These are phyloP conservation scores for Trametes gibbosa DNA, from an alignment of 768 basidiomycete genomes.

Conservation along the genomic window DNA sequence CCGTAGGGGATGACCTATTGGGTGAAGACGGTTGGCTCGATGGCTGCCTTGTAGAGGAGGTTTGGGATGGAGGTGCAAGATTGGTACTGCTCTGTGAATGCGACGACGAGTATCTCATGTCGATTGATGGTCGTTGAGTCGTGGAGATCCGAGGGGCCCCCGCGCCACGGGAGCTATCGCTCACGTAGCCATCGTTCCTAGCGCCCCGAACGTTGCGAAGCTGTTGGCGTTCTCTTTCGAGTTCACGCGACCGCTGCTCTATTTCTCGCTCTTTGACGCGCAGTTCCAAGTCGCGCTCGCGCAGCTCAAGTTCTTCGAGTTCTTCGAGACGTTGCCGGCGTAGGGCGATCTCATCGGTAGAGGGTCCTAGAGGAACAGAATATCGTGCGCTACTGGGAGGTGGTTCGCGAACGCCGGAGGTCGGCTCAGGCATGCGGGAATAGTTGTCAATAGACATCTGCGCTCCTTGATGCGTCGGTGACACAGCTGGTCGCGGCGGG, in stretches of 20 bases:
- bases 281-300: slow-evolving; percentile 47
- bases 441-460: slow-evolving; percentile 16
- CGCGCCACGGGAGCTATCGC: slow-evolving; percentile 32
- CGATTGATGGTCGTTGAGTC: slow-evolving; percentile 10
- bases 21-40: slow-evolving; percentile 26
- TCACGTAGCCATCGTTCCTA: slow-evolving; percentile 24
- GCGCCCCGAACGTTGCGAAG: slow-evolving; percentile 37
- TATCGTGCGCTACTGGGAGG: neutral
- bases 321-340: slow-evolving; percentile 48
- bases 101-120: slow-evolving; percentile 21
- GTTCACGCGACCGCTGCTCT: slow-evolving; percentile 45
- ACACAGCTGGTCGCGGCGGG: slow-evolving; percentile 36
- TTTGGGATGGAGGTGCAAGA: slow-evolving; percentile 36
- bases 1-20: slow-evolving; percentile 25
- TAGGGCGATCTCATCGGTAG: slow-evolving; percentile 33
- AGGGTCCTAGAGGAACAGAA: slow-evolving; percentile 1
- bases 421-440: slow-evolving; percentile 11
- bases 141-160: slow-evolving; percentile 22
- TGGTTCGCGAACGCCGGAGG: neutral
- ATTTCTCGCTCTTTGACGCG: slow-evolving; percentile 48
- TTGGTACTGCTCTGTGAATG: slow-evolving; percentile 44
- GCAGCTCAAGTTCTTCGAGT: slow-evolving; percentile 48
- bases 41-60: slow-evolving; percentile 18
- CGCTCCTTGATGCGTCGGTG: slow-evolving; percentile 31
- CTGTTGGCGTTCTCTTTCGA: slow-evolving; percentile 54